Evolutionary conservation across 345 rosid species (phyloP).

Genomic region (Viola odorata): DNA sequence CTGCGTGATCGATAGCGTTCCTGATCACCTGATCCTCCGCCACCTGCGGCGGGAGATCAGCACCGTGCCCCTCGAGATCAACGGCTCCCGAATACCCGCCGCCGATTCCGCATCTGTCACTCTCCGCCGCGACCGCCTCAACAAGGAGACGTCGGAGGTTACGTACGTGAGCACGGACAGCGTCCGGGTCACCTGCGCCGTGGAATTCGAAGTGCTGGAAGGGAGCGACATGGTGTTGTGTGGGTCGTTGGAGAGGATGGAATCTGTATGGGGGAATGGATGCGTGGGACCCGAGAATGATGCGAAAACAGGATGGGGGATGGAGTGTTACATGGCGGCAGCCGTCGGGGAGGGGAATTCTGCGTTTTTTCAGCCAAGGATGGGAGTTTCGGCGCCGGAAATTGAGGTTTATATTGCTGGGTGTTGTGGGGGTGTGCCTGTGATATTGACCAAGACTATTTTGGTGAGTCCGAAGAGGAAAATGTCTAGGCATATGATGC

Average conservation of each 20-base stretch:
- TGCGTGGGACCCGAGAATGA: constrained; percentile 35
- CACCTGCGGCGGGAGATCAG: constrained; percentile 68
- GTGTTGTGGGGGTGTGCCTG: constrained; percentile 76
- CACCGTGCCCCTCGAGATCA: constrained; percentile 67
- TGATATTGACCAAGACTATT: constrained; percentile 76
- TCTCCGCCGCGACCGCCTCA: constrained; percentile 73
- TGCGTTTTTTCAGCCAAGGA: constrained; percentile 52
- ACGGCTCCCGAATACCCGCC: constrained; percentile 62
- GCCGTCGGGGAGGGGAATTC: constrained; percentile 36
- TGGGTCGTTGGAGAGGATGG: constrained; percentile 75
- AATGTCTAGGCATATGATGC: constrained; percentile 38
- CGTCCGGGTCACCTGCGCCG: constrained; percentile 68
- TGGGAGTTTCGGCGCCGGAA: constrained; percentile 58
- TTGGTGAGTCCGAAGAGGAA: constrained; percentile 66
- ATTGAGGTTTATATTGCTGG: constrained; percentile 90
- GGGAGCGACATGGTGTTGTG: constrained; percentile 51
- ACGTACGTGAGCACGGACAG: constrained; percentile 81
- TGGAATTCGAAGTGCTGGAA: constrained; percentile 75
- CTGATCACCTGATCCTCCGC: constrained; percentile 61
- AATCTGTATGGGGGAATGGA: constrained; percentile 43
- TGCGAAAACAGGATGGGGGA: constrained; percentile 63
- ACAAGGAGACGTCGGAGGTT: constrained; percentile 68
- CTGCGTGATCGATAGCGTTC: constrained; percentile 50
- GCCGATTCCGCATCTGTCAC: constrained; percentile 46
- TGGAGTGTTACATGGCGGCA: constrained; percentile 67